Evolutionary conservation across 176 grass and related monocot genomes (phyloP).

Genomic region (Guadua angustifolia): DNA sequence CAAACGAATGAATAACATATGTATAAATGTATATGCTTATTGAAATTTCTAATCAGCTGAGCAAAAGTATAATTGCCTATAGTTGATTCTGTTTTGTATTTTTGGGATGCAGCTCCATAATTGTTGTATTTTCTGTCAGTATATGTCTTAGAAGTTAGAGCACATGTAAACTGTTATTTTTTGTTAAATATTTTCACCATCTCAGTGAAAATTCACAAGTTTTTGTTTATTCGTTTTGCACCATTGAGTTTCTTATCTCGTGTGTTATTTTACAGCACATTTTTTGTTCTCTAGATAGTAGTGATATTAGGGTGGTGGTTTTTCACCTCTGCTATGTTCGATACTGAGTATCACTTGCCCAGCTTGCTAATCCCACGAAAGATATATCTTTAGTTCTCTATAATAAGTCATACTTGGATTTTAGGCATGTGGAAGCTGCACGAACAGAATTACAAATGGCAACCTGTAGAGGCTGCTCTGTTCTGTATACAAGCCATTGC

Average conservation of each 20-base stretch:
- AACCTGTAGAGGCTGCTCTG: slow-evolving; percentile 87
- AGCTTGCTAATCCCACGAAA: slow-evolving; percentile 8
- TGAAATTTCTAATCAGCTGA: slow-evolving; percentile 7
- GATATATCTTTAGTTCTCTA: slow-evolving; percentile 2
- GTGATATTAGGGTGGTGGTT: neutral
- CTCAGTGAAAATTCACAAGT: slow-evolving; percentile 17
- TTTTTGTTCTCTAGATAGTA: neutral
- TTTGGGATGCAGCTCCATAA: slow-evolving; percentile 1
- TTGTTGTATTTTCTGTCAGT: neutral
- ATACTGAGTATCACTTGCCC: neutral
- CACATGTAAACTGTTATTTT: neutral
- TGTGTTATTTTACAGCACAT: neutral
- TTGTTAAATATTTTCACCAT: neutral
- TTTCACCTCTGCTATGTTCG: slow-evolving; percentile 35
- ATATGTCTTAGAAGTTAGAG: neutral
- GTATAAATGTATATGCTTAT: slow-evolving; percentile 19
- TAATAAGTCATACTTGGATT: slow-evolving; percentile 31
- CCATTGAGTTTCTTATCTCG: neutral
- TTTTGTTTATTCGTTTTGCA: slow-evolving; percentile 7
- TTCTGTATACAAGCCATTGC: slow-evolving; percentile 96
- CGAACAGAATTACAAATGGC: slow-evolving; percentile 74
- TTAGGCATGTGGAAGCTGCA: slow-evolving; percentile 73
- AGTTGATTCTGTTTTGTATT: slow-evolving; percentile 33
- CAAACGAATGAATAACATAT: too few species aligned
- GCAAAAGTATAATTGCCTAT: neutral